A percentile compares a stretch with the other conserved stretches of the same genome.
These are phyloP conservation scores for Ceratorhiza oryzae-sativae DNA, from an alignment of 1,284 basidiomycete species.

Conservation along the genomic window DNA sequence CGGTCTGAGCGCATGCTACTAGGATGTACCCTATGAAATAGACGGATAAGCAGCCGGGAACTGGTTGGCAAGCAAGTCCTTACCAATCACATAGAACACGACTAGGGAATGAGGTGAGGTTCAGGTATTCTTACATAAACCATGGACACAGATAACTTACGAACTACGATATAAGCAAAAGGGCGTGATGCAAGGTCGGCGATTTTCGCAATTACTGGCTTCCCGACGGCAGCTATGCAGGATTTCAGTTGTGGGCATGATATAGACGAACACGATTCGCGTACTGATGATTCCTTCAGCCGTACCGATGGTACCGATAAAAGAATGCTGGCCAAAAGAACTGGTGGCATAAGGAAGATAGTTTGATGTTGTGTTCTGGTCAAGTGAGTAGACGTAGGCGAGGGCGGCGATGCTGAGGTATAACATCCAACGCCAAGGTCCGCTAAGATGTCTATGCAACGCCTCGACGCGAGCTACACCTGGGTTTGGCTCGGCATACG, in stretches of 20 bases:
- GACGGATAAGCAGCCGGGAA: constrained; percentile 1
- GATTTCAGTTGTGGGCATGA: neutral
- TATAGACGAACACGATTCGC: neutral
- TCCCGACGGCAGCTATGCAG: constrained; percentile 59
- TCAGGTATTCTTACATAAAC: too few relatives aligned
- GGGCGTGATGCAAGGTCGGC: constrained; percentile 53
- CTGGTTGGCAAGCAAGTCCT: constrained; percentile 30
- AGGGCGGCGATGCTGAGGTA: constrained; percentile 36
- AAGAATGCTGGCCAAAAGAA: constrained; percentile 43
- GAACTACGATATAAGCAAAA: constrained; percentile 51
- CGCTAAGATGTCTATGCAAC: constrained; percentile 26
- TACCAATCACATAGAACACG: constrained; percentile 47
- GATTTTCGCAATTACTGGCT: constrained; percentile 62
- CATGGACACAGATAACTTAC: neutral
- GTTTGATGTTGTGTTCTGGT: constrained; percentile 34
- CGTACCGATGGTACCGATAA: constrained; percentile 41
- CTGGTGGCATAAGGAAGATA: constrained; percentile 44
- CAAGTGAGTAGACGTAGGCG: constrained; percentile 35
- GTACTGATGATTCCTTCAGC: constrained; percentile 38
- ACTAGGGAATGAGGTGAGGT: constrained; percentile 5
- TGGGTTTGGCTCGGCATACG: constrained; percentile 20
- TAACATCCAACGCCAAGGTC: constrained; percentile 24
- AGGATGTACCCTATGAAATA: constrained; percentile 50
- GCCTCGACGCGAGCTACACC: constrained; percentile 35
- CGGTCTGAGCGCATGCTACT: constrained; percentile 54